Percentiles rank a stretch among this genome's conserved stretches.
These are phyloP conservation scores for Emmonsiellopsis sp. DNA, from an alignment of 2,329 filamentous ascomycete species.

Conservation along the genomic window DNA sequence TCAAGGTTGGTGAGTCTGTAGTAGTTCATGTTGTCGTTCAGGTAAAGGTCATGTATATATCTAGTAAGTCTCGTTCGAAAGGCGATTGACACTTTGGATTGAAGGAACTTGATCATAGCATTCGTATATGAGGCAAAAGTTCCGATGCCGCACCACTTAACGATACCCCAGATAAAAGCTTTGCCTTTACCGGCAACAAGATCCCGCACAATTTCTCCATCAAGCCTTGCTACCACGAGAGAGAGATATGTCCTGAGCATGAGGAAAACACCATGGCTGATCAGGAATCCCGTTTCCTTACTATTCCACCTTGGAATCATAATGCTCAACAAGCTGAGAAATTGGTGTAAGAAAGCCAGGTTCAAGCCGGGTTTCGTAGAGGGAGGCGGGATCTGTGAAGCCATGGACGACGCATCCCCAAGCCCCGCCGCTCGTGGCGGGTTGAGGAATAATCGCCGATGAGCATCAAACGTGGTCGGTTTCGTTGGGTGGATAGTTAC, in stretches of 20 bases:
- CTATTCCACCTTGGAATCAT: slow-evolving; percentile 94
- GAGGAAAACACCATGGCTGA: slow-evolving; percentile 83
- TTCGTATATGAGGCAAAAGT: slow-evolving; percentile 94
- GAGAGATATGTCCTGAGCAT: slow-evolving; percentile 91
- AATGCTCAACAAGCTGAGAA: slow-evolving; percentile 89
- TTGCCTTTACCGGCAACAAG: slow-evolving; percentile 90
- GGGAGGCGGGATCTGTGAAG: slow-evolving; percentile 63
- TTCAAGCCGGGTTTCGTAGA: slow-evolving; percentile 93
- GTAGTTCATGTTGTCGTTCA: slow-evolving; percentile 91
- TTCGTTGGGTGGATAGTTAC: slow-evolving; percentile 88
- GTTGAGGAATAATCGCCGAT: slow-evolving; percentile 84
- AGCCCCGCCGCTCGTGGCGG: slow-evolving; percentile 76
- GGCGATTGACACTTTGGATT: slow-evolving; percentile 95
- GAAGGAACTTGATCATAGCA: slow-evolving; percentile 96
- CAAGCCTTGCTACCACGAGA: slow-evolving; percentile 79
- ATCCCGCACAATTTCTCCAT: slow-evolving; percentile 93
- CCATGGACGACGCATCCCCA: slow-evolving; percentile 49
- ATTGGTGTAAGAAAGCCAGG: slow-evolving; percentile 91
- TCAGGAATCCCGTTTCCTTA: slow-evolving; percentile 83
- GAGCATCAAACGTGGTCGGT: slow-evolving; percentile 88
- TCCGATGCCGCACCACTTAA: slow-evolving; percentile 92
- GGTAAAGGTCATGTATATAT: slow-evolving; percentile 94
- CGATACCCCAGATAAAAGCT: slow-evolving; percentile 75
- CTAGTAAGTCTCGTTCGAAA: slow-evolving; percentile 90
- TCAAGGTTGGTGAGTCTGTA: slow-evolving; percentile 92